A percentile compares a stretch with the other conserved stretches of the same genome.
Evolutionary conservation across 371 early-diverging fungal species (phyloP).

Genomic region (Batkoa obscura): DNA sequence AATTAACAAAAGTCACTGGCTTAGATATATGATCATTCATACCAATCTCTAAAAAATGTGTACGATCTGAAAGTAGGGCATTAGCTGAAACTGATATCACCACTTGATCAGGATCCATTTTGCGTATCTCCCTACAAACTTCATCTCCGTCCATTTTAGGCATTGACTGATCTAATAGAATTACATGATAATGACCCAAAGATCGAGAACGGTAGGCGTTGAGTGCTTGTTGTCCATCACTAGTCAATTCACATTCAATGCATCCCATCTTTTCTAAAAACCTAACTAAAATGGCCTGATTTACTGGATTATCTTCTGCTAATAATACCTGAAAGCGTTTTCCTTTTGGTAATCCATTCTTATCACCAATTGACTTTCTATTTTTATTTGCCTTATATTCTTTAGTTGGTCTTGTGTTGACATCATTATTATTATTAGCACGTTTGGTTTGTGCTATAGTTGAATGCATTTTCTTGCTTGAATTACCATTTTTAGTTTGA

Average conservation of each 20-base stretch:
- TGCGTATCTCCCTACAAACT: slow-evolving; percentile 5
- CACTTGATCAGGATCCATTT: neutral
- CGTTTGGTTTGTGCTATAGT: too few relatives aligned
- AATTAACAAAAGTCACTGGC: slow-evolving; percentile 2
- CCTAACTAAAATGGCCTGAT: slow-evolving; percentile 2
- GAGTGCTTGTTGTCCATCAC: slow-evolving; percentile 6
- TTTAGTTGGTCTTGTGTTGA: neutral
- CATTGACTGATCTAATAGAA: slow-evolving; percentile 8
- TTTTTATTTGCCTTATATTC: neutral
- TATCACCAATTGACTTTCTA: neutral
- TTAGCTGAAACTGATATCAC: slow-evolving; percentile 7
- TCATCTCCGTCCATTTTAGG: slow-evolving; percentile 7
- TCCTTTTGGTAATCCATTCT: neutral
- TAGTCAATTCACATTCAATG: neutral
- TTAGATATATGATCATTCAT: slow-evolving; percentile 8
- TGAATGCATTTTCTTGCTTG: too few relatives aligned
- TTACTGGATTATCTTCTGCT: slow-evolving; percentile 8
- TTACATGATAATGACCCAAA: neutral
- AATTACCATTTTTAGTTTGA: neutral
- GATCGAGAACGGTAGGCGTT: neutral
- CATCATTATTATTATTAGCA: too few relatives aligned
- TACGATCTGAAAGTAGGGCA: slow-evolving; percentile 3
- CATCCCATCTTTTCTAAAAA: slow-evolving; percentile 6
- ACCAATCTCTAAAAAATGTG: slow-evolving; percentile 4
- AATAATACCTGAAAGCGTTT: slow-evolving; percentile 2